Evolutionary conservation across 768 basidiomycete species (phyloP).

Genomic region (Phlebiopsis flavidoalba): DNA sequence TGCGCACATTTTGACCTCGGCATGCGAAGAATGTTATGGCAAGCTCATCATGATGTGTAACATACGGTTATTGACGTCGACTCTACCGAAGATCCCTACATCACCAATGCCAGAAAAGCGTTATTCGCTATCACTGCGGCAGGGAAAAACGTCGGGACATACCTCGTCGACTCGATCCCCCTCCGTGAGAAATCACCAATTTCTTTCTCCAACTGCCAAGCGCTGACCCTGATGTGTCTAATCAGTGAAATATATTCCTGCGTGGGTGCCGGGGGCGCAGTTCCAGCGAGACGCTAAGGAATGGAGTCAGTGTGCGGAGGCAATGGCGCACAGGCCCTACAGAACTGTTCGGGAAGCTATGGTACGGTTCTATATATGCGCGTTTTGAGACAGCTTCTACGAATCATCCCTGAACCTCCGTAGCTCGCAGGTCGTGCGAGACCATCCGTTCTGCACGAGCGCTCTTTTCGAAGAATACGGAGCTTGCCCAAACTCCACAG

Average conservation of each 20-base stretch:
- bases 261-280: conserved; percentile 11
- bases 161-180: conserved; percentile 9
- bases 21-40: conserved; percentile 3
- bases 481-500: neutral
- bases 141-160: conserved; percentile 7
- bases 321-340: neutral
- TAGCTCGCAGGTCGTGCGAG: neutral
- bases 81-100: conserved; percentile 9
- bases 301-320: conserved; percentile 1
- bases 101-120: conserved; percentile 4
- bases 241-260: conserved; percentile 9
- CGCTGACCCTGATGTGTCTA: neutral
- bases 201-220: neutral
- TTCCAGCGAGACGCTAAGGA: conserved; percentile 18
- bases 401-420: neutral
- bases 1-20: too few relatives aligned
- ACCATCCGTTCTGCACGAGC: neutral
- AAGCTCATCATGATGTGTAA: conserved; percentile 12
- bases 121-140: conserved; percentile 4
- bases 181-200: neutral
- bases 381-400: neutral
- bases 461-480: conserved; percentile 4
- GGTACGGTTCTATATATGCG: neutral
- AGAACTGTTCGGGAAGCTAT: neutral
- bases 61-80: conserved; percentile 16